Conservation (phyloP, 208 protist species). For the Leishmania braziliensis region DNA sequence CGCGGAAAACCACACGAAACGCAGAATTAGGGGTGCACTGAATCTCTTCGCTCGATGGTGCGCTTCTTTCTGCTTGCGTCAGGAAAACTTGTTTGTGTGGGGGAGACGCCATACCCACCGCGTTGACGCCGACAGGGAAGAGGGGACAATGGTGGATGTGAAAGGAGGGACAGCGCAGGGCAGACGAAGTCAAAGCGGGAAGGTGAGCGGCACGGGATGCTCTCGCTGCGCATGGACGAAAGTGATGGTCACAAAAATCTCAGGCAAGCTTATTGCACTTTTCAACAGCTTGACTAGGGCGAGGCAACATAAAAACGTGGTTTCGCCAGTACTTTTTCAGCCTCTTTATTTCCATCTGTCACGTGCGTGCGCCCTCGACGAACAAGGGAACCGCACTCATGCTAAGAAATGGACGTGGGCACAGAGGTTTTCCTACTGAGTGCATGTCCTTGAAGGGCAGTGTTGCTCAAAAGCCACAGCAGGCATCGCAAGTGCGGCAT, state of each 20-base stretch:
- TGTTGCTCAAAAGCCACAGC: background rate
- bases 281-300: background rate
- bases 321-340: background rate
- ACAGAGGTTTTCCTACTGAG: background rate
- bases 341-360: background rate
- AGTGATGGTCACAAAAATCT: background rate
- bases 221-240: background rate
- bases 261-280: background rate
- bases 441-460: background rate
- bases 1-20: too few relatives aligned
- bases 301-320: background rate
- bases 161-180: background rate
- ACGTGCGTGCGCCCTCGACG: background rate
- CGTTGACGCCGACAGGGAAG: background rate
- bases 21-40: background rate
- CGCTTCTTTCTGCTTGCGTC: background rate
- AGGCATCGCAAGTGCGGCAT: background rate
- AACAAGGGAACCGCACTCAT: background rate
- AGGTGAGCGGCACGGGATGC: background rate
- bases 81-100: background rate
- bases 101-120: background rate
- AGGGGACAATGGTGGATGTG: background rate
- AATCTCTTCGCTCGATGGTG: background rate
- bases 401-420: background rate
- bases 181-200: background rate